Percentiles rank a stretch among this genome's conserved stretches.
phyloP scores from a whole-genome alignment of 2,329 filamentous ascomycete genomes.

The Diaporthe humulicola region DNA sequence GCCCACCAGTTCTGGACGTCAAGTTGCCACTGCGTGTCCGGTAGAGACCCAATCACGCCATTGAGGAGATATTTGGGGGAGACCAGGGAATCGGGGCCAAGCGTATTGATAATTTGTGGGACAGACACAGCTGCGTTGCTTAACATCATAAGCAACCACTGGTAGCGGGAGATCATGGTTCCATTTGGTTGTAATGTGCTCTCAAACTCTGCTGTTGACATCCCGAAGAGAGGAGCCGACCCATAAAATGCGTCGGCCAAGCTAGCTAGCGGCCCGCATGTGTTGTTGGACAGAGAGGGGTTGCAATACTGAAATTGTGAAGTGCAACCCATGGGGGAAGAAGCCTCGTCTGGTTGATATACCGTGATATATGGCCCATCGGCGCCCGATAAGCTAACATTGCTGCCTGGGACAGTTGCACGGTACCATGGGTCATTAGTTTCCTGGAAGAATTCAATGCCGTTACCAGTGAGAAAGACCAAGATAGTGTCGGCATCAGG shows the following conservation, averaged over 20 bases:
- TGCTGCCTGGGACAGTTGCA: background rate
- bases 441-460: background rate
- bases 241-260: rapidly evolving
- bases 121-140: rapidly evolving
- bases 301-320: constrained; percentile 35
- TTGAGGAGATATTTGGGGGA: background rate
- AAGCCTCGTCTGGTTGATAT: constrained; percentile 31
- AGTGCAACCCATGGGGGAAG: constrained; percentile 34
- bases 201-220: background rate
- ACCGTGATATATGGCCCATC: too few relatives aligned
- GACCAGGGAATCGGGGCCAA: background rate
- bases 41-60: background rate
- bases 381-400: rapidly evolving
- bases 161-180: background rate
- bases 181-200: rapidly evolving
- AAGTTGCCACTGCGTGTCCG: constrained; percentile 39
- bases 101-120: background rate
- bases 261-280: background rate
- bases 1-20: constrained; percentile 40
- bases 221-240: background rate
- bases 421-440: constrained; percentile 35
- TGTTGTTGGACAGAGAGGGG: background rate
- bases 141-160: background rate
- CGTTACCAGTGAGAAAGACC: constrained; percentile 30
- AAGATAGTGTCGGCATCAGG: constrained; percentile 17